Conservation (phyloP, 2,329 filamentous ascomycete species). For the Fusarium succisae region DNA sequence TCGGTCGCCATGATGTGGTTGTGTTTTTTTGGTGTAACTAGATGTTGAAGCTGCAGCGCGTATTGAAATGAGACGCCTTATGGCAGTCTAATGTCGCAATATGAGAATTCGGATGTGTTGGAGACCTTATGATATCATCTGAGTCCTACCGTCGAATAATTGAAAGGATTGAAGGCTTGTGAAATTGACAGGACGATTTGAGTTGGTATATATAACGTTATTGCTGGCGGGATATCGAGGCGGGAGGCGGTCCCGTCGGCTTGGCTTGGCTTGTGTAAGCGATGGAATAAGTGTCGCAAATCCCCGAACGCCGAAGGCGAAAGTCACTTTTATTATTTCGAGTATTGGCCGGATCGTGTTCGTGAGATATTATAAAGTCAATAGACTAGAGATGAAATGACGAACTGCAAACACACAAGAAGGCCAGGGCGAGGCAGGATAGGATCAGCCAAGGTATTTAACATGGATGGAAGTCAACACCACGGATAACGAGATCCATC, state of each 20-base stretch:
- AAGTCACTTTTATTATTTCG: not conserved
- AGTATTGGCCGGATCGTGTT: not conserved
- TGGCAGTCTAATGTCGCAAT: slow-evolving; percentile 7
- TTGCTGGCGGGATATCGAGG: not conserved
- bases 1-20: slow-evolving; percentile 44
- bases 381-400: not conserved
- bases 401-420: not conserved
- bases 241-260: slow-evolving; percentile 18
- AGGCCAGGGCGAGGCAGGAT: not conserved
- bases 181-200: not conserved
- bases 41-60: not conserved
- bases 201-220: not conserved
- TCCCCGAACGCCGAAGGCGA: slow-evolving; percentile 32
- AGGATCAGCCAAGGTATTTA: slow-evolving; percentile 35
- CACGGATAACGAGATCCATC: slow-evolving; percentile 30
- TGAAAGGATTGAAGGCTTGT: not conserved
- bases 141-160: not conserved
- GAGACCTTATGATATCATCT: slow-evolving; percentile 26
- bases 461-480: slow-evolving; percentile 1
- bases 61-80: slow-evolving; percentile 16
- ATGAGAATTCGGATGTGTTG: not conserved
- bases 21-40: not conserved
- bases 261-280: slow-evolving; percentile 32
- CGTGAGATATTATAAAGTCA: not conserved
- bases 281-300: slow-evolving; percentile 27